Conservation (phyloP, 768 basidiomycete genomes). For the Strobilomyces confusus region DNA sequence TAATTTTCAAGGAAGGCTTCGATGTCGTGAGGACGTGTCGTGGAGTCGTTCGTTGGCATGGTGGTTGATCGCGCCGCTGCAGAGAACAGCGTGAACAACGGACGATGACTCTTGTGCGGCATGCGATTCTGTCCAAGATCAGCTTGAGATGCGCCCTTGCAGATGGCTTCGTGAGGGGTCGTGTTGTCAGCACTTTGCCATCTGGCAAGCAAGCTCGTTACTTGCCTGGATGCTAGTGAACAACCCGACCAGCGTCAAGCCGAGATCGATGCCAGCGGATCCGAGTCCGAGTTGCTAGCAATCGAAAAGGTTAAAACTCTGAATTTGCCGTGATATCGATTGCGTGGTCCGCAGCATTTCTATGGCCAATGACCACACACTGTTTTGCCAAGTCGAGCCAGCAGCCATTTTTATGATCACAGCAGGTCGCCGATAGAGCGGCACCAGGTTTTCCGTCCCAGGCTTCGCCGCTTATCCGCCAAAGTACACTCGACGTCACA, state of each 20-base stretch:
- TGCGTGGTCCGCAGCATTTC: not conserved
- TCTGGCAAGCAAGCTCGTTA: not conserved
- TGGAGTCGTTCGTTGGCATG: constrained; percentile 13
- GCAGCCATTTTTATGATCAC: not conserved
- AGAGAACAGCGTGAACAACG: constrained; percentile 10
- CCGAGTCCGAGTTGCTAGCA: not conserved
- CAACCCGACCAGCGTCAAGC: not conserved
- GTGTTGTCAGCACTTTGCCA: not conserved
- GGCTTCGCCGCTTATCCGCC: not conserved
- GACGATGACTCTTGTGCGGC: constrained; percentile 1
- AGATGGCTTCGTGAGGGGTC: not conserved
- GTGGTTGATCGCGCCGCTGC: not conserved
- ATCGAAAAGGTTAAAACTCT: constrained; percentile 22
- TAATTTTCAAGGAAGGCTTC: constrained; percentile 25
- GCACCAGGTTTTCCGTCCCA: not conserved
- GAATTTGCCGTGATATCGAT: constrained; percentile 3
- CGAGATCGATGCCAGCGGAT: not conserved
- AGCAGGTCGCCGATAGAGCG: not conserved
- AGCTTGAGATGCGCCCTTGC: not conserved
- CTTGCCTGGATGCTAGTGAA: constrained; percentile 3
- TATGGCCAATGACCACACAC: not conserved
- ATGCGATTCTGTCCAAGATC: constrained; percentile 2
- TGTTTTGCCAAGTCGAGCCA: not conserved
- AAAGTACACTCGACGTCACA: not conserved
- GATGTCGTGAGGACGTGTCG: constrained; percentile 21